Evolutionary conservation across 2,329 filamentous ascomycete species (phyloP), one percentile per base, ranked within the genome.

Genomic region (Pseudopithomyces maydicus): DNA sequence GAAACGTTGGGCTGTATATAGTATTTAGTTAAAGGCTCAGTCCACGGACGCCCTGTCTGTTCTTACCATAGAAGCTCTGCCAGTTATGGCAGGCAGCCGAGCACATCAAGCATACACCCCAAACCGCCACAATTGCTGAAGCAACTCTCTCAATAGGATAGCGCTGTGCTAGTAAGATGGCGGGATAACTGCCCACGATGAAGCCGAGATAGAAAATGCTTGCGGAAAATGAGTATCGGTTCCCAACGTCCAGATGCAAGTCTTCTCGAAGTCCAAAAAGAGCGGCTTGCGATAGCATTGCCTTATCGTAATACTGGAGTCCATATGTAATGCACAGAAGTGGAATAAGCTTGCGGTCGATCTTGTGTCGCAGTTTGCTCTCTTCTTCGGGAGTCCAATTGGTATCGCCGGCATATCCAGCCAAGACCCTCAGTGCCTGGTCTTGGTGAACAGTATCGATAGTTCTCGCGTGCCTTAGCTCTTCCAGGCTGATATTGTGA

Each of bases 251-350:
- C 7, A 81, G 71, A 3, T 77, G 67, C 0, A 70, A 66, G 1
- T 75, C 73, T 45, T 62, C 52, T 4, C 63, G 62, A 19, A 74
- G 43, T 1, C 69, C 71, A 2, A 67, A 73, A 17, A 74, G 61
- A 22, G 66, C 81, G 44, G 83, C 83, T 61, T 84, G 82, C 1
- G 77, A 80, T 15, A 85, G 67, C 79, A 85, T 84, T 2, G 81
- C 81, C 45, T 73, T 71, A 54, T 73, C 68, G 43, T 72, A 69
- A 49, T 72, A 72, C 46, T 72, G 67, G 2, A 73, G 56, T 6
- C 66, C 67, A 58, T 70, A 71, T 6, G 66, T 70, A 35, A 68
- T 62, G 20, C 62, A 59, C 12, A 71, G 60, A 14, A 72, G 52
- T 10, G 65, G 57, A 4, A 71, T 50, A 14, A 71, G 54, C 26